Evolutionary conservation across 257 asterid genomes (phyloP).

Genomic region (Salvia splendens): DNA sequence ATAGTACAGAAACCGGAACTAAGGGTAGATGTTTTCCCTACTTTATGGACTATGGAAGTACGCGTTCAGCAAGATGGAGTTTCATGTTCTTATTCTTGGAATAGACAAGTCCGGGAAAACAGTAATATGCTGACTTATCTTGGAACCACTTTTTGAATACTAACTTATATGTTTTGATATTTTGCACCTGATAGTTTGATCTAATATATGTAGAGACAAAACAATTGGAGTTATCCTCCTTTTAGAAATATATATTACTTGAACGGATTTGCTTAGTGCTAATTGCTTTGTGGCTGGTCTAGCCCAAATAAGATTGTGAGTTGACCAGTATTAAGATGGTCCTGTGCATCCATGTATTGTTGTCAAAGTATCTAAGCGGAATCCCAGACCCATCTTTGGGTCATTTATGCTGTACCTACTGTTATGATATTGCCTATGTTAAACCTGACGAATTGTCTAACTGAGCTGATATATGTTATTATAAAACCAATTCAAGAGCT

Average conservation of each 20-base stretch:
- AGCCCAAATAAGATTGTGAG: not conserved
- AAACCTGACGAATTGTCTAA: not conserved
- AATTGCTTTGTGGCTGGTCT: not conserved
- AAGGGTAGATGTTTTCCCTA: slow-evolving; percentile 77
- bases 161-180: not conserved
- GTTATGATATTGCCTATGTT: not conserved
- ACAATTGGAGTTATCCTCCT: not conserved
- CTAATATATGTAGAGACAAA: slow-evolving; percentile 19
- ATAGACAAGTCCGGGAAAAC: slow-evolving; percentile 95
- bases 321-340: not conserved
- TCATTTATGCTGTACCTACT: not conserved
- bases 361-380: slow-evolving; percentile 13
- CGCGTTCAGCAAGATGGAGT: slow-evolving; percentile 83
- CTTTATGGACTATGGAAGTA: slow-evolving; percentile 82
- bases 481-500: slow-evolving; percentile 4
- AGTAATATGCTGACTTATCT: slow-evolving; percentile 42
- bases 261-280: slow-evolving; percentile 1
- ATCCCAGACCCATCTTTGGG: not conserved
- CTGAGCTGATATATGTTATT: slow-evolving; percentile 20
- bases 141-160: not conserved
- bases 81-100: slow-evolving; percentile 95
- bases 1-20: slow-evolving; percentile 24
- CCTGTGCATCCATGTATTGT: not conserved
- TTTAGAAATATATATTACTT: not conserved
- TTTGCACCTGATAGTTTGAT: slow-evolving; percentile 19